Base-by-base conservation (phyloP, 345 rosid genomes). In the Rhodamnia argentea region DNA sequence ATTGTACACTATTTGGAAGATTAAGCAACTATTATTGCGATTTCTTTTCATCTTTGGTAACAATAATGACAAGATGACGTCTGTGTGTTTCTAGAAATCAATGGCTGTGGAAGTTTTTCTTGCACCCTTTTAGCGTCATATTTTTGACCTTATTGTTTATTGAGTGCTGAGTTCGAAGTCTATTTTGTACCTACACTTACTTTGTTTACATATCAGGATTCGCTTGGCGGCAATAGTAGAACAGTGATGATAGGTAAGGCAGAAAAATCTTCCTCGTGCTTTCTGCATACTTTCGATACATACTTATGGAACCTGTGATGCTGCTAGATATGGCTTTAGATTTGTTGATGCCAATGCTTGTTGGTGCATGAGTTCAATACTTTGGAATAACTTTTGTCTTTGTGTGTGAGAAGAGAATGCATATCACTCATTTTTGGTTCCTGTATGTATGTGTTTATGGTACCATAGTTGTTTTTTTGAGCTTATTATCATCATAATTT, bases 171-270 rank as follows among this genome's bases (percentile, higher is more conserved):
- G n/a, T 27, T n/a, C 29, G 57, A 42, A 29, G 22, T 74, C 57
- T 70, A 50, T 16, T 57, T 50, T 57, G 52, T 44, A 23, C 74
- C 37, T 81, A 44, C 52, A 26, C 56, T 78, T 47, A 40, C 52
- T 83, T 53, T 53, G 83, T 50, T 53, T 50, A 29, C 86, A 24
- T 86, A 86, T 87, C 93, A 97, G 99, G 99, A 97, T 92, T 97
- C 99, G n/a, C 99, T 97, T 54, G 99, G 99, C 29, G 99, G 99
- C 44, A 97, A 97, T 92, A 97, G 98, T 94, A 94, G 98, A 92
- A 97, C 99, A 40, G 97, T 94, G 56, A 97, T 97, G 99, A 96
- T 97, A 90, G 99, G 99, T 97, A 93, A 89, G 52, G 47, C 64
- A 13, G 82, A 53, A 82, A 64, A 42, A n/a, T 56, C 44, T 82